Evolutionary conservation across 345 rosid species (phyloP), one percentile per base, ranked within the genome.

Genomic region (Dipteronia sinensis): DNA sequence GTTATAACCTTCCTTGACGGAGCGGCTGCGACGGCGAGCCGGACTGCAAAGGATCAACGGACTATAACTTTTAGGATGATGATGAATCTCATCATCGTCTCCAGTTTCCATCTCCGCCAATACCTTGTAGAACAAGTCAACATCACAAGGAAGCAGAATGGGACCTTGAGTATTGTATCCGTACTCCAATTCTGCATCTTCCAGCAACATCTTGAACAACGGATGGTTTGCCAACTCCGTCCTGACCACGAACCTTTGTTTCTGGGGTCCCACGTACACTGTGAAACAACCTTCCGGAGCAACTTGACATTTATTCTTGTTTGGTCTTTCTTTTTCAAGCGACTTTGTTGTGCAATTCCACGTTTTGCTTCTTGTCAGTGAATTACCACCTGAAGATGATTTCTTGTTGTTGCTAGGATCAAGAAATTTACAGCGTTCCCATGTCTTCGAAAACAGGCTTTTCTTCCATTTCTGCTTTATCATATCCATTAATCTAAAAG

Each of bases 121-220:
- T 53, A 87, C 89, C 79, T 85, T 86, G 46, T 74, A 82, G 81
- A 92, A 92, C 81, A 84, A 74, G 77, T 89, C 90, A 44, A 91
- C 94, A 53, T 91, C 87, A 12, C 98, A 94, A 8, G 97, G 97
- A 65, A 94, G 91, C 77, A 77, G 67, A 27, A 94, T 81, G 1
- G 98, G 98, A 34, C 97, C 97, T 23, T 90, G 87, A 23, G 76
- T 62, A 38, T 63, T 53, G 74, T 80, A 90, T 16, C 97, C 97
- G 42, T 87, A 92, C 73, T 90, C 98, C 47, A 38, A 58, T 72
- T 85, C 98, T 0, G 97, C 94, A 2, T 92, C 98, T 64, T 94
- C 97, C 27, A 94, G 86, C 88, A 94, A 40, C 68, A 81, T 67
- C 88, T 78, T 82, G 90, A 94, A 92, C 82, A 87, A 22, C 19